Percentiles rank a stretch among this genome's conserved stretches.
Evolutionary conservation across 1,284 basidiomycete species (phyloP).

Genomic region (Chalciporus sp.): DNA sequence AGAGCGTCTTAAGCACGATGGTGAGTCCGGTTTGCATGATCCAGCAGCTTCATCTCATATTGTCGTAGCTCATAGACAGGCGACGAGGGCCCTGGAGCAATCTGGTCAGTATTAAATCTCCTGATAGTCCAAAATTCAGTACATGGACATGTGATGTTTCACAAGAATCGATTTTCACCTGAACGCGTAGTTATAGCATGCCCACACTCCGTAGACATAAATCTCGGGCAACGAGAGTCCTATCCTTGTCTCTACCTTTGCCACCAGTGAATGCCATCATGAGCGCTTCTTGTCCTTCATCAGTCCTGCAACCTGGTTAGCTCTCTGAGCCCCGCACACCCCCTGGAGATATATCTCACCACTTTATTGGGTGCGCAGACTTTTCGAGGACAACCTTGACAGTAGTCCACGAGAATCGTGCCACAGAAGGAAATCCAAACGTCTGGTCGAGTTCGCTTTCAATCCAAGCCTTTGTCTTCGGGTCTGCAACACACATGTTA

Average conservation of each 20-base stretch:
- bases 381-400: conserved; percentile 88
- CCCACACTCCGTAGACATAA: conserved; percentile 70
- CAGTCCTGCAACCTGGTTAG: conserved; percentile 55
- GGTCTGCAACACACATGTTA: conserved; percentile 56
- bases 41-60: not conserved
- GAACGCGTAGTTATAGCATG: conserved; percentile 35
- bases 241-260: conserved; percentile 70
- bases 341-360: conserved; percentile 49
- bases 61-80: conserved; percentile 15
- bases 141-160: not conserved
- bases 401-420: conserved; percentile 95
- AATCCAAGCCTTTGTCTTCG: conserved; percentile 90
- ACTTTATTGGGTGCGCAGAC: conserved; percentile 74
- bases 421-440: conserved; percentile 92
- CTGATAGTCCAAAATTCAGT: not conserved
- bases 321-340: not conserved
- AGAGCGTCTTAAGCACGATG: conserved; percentile 18
- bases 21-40: conserved; percentile 17
- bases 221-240: conserved; percentile 69
- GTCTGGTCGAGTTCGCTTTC: conserved; percentile 79
- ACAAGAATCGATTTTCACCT: conserved; percentile 10
- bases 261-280: conserved; percentile 72
- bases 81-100: conserved; percentile 6
- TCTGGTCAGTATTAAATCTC: conserved; percentile 19
- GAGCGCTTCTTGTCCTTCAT: conserved; percentile 78